Base-by-base conservation (phyloP, 441 rosid species). In the Euphorbia schlechtendalii region DNA sequence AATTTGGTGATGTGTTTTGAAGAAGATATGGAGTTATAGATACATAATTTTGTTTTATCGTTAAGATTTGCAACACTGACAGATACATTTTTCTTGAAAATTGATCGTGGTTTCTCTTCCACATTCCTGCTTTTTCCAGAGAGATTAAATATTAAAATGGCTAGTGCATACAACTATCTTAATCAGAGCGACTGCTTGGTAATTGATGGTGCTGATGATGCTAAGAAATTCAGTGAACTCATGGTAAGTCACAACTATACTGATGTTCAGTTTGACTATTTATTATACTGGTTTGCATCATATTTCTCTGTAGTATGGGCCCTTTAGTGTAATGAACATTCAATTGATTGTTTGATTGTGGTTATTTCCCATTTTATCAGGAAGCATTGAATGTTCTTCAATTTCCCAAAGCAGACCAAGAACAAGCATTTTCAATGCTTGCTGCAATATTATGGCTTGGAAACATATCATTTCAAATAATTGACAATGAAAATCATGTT, bases 401-500 rank as follows among this genome's bases (percentile, higher is more conserved):
- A 56, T 87, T 89, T 73, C 56, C 74, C 59, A 84, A 81, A 77
- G 87, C 84, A 66, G 92, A 86, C 65, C 96, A 89, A 76, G 97
- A 89, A 68, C 82, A 82, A 59, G 77, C 70, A 56, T 94, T 90
- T 83, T 68, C 89, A 63, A 73, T 87, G 82, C 92, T 94, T 80
- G 94, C 96, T 17, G 89, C 87, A 15, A 85, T 94, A 45, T 74
- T 94, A 57, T 87, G 96, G 97, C 77, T 94, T 55, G 99, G 99
- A 65, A 90, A 94, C 73, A 72, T 90, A 71, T 81, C 88, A 36
- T 94, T 94, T 72, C 78, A 77, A 80, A 86, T 82, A 70, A 81
- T 74, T 68, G 88, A 85, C 84, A 80, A 72, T 40, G 99, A 88
- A 74, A 89, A 83, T 78, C 94, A 89, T 69, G 92, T 87, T 71